phyloP scores from a whole-genome alignment of 768 basidiomycete species.

The Psilocybe tampanensis region DNA sequence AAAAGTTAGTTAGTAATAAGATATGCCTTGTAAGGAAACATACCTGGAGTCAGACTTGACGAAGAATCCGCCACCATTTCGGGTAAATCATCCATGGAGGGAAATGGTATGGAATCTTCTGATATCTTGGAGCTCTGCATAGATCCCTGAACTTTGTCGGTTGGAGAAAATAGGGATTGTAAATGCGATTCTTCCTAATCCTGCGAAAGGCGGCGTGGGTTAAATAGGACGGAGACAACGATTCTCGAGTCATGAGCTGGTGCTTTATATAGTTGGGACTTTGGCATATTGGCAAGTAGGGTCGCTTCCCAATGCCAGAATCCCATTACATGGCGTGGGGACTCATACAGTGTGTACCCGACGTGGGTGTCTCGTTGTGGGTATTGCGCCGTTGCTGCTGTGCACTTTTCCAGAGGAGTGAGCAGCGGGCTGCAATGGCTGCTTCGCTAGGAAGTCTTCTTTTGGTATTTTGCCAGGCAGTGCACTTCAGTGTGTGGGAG shows the following conservation, averaged over 20 bases:
- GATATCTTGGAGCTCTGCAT: background rate
- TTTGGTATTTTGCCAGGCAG: too few relatives aligned
- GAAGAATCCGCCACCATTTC: conserved; percentile 5
- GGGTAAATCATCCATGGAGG: conserved; percentile 12
- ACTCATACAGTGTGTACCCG: background rate
- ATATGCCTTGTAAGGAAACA: background rate
- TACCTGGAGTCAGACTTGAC: conserved; percentile 8
- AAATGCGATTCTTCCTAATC: background rate
- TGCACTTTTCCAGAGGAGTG: background rate
- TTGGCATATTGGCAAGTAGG: too few relatives aligned
- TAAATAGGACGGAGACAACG: background rate
- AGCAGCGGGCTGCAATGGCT: background rate
- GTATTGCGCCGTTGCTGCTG: background rate
- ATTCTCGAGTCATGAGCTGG: background rate
- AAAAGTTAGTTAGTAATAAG: background rate
- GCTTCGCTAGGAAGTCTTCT: background rate
- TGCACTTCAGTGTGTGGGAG: too few relatives aligned
- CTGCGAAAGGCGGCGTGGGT: background rate
- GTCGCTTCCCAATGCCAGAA: background rate
- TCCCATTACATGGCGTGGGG: background rate
- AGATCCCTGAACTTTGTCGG: background rate
- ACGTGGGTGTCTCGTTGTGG: background rate
- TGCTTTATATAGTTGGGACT: background rate
- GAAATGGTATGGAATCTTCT: conserved; percentile 10
- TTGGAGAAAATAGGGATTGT: background rate